phyloP scores from a whole-genome alignment of 192 early-diverging fungal species.

The Coemansia sp. region DNA sequence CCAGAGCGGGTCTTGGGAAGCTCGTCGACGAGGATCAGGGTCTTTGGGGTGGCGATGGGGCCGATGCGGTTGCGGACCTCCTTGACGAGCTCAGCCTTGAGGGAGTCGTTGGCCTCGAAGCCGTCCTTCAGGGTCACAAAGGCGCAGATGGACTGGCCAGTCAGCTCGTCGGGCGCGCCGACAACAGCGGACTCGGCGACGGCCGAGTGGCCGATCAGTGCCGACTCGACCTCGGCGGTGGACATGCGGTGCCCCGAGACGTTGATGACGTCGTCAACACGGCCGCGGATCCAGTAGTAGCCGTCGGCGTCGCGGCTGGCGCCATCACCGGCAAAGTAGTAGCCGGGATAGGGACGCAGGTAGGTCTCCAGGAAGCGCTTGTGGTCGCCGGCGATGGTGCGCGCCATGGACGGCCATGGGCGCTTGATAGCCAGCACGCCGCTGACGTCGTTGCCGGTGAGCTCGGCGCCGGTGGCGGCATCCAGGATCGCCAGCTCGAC shows the following conservation, averaged over 20 bases:
- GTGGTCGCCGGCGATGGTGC: constrained; percentile 91
- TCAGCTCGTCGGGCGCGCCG: constrained; percentile 83
- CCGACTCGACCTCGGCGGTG: constrained; percentile 93
- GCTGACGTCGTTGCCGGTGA: constrained; percentile 82
- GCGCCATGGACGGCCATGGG: constrained; percentile 90
- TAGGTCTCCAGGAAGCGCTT: constrained; percentile 92
- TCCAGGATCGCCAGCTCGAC: constrained; percentile 86
- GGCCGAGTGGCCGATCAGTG: constrained; percentile 72
- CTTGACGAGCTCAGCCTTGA: constrained; percentile 63
- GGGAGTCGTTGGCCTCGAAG: constrained; percentile 49
- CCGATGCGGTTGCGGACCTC: constrained; percentile 90
- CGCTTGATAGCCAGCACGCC: constrained; percentile 88
- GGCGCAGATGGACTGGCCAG: constrained; percentile 87
- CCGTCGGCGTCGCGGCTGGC: constrained; percentile 88
- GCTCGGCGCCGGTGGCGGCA: constrained; percentile 77
- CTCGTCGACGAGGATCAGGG: constrained; percentile 80
- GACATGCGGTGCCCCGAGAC: constrained; percentile 92
- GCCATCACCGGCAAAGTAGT: constrained; percentile 97
- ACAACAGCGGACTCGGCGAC: constrained; percentile 92
- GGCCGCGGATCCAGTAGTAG: constrained; percentile 94
- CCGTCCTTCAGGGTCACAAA: constrained; percentile 80
- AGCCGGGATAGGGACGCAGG: constrained; percentile 83
- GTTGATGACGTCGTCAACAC: constrained; percentile 94
- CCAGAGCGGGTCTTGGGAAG: constrained; percentile 95
- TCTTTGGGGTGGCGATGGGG: constrained; percentile 89